phyloP scores from a whole-genome alignment of 2,329 filamentous ascomycete genomes.

The Colletotrichum lindemuthianum region DNA sequence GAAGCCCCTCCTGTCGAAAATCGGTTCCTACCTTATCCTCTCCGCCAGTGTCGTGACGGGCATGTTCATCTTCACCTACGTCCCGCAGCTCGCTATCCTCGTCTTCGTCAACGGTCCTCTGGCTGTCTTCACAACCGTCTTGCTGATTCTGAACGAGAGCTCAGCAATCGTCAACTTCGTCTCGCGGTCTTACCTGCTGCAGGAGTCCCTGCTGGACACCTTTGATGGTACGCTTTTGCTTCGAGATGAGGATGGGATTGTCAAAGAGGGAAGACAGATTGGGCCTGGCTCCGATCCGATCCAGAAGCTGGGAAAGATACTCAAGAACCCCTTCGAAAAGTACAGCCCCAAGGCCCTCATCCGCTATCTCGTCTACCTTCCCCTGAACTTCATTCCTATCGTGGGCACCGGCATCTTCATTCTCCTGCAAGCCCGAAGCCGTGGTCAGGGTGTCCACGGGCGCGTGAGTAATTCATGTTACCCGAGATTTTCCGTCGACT shows the following conservation, averaged over 20 bases:
- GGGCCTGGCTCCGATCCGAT: constrained; percentile 69
- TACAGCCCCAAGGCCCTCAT: constrained; percentile 73
- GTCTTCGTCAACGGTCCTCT: constrained; percentile 87
- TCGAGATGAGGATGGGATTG: constrained; percentile 65
- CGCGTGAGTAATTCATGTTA: constrained; percentile 54
- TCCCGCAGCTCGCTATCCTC: constrained; percentile 84
- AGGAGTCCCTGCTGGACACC: constrained; percentile 85
- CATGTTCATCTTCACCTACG: constrained; percentile 91
- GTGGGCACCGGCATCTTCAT: constrained; percentile 87
- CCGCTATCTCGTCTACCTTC: constrained; percentile 85
- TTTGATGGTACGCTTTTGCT: constrained; percentile 80
- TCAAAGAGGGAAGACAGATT: constrained; percentile 79
- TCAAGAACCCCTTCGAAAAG: constrained; percentile 67
- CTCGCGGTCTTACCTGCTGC: constrained; percentile 77
- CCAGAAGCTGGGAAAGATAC: constrained; percentile 63
- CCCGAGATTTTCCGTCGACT: neutral
- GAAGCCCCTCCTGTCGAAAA: constrained; percentile 65
- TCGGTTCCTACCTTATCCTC: constrained; percentile 72
- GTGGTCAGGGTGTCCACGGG: constrained; percentile 61
- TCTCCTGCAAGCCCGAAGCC: constrained; percentile 68
- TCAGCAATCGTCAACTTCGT: constrained; percentile 66
- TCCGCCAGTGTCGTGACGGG: constrained; percentile 76
- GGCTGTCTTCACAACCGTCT: constrained; percentile 76
- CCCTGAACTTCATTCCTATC: constrained; percentile 92
- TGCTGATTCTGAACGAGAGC: constrained; percentile 74